Evolutionary conservation across 768 basidiomycete genomes (phyloP), one percentile per base, ranked within the genome.

Genomic region (Kwoniella dendrophila): DNA sequence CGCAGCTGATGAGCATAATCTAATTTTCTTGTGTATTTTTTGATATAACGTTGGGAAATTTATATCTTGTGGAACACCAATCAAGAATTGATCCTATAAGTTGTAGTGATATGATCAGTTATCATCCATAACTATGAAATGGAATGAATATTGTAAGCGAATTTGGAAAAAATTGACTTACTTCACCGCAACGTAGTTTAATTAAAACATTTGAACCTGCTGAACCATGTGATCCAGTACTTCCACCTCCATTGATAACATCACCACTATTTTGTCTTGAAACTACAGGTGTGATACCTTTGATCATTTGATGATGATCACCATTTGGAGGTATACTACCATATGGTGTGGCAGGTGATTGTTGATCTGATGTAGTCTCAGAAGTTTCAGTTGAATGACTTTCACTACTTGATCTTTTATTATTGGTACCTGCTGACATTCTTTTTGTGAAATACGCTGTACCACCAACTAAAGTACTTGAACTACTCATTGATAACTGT

Each of bases 1-100:
- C 81, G 66, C 87, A 83, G 43, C 30, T 2, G 89, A 90, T 20
- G 91, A 91, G 76, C 92, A 95, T 27, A 94, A 83, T 30, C 91
- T 85, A 69, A 97, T 94, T 85, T 97, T 98, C 81, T 87, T 87
- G 33, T 89, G 88, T 1, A 98, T 91, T 76, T 88, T 89, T 78
- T 92, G 89, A 54, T 94, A 88, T 54, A 98, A 83, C 44, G 92
- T 90, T 54, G 81, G 83, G 78, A 88, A 94, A 76, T 89, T 86
- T 33, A 90, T 90, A 64, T 82, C 80, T 64, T 88, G 84, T 43
- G 90, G 85, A 26, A 95, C 91, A 79, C 92, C 89, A 60, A 97
- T 90, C 65, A 95, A 89, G 75, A 97, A 98, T 47, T 96, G 89
- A 76, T 96, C 93, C 70, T 94, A 55, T 29, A 14, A 40, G 29